phyloP scores from a whole-genome alignment of 2,329 filamentous ascomycete species.

The Fusarium pseudograminearum region DNA sequence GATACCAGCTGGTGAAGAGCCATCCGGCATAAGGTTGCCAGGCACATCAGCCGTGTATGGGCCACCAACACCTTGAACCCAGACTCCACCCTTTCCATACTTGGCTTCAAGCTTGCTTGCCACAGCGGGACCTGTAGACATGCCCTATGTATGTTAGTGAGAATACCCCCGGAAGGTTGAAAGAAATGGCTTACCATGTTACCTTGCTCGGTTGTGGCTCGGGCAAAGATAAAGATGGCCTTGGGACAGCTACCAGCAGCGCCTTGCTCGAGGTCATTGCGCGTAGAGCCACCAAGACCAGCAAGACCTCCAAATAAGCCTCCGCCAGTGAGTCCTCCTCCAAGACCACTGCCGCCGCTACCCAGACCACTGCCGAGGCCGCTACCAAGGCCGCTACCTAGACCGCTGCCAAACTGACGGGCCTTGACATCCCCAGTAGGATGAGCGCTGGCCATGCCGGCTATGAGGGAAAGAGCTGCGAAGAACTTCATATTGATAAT shows the following conservation, averaged over 20 bases:
- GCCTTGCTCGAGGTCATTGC: slow-evolving; percentile 8
- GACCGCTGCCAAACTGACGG: not conserved
- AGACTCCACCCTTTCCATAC: not conserved
- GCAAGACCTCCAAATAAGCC: not conserved
- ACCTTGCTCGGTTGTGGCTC: slow-evolving; percentile 1
- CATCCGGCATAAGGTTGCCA: slow-evolving; percentile 1
- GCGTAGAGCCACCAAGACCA: not conserved
- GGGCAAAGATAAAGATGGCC: slow-evolving; percentile 10
- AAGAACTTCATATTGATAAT: not conserved
- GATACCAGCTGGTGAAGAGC: not conserved
- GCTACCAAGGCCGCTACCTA: not conserved
- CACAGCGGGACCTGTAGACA: not conserved
- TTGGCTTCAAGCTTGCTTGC: slow-evolving; percentile 2
- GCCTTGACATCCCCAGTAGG: not conserved
- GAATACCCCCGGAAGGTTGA: fast-evolving
- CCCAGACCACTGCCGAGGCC: not conserved
- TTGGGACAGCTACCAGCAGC: not conserved
- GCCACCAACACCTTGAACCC: slow-evolving; percentile 15
- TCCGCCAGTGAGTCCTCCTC: not conserved
- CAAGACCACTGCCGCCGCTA: not conserved
- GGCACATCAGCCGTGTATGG: slow-evolving; percentile 1
- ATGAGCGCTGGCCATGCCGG: not conserved
- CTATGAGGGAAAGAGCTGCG: not conserved
- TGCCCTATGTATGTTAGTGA: not conserved
- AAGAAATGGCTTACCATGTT: not conserved